Conservation (phyloP, 768 basidiomycete genomes). For the Russula olivacea region DNA sequence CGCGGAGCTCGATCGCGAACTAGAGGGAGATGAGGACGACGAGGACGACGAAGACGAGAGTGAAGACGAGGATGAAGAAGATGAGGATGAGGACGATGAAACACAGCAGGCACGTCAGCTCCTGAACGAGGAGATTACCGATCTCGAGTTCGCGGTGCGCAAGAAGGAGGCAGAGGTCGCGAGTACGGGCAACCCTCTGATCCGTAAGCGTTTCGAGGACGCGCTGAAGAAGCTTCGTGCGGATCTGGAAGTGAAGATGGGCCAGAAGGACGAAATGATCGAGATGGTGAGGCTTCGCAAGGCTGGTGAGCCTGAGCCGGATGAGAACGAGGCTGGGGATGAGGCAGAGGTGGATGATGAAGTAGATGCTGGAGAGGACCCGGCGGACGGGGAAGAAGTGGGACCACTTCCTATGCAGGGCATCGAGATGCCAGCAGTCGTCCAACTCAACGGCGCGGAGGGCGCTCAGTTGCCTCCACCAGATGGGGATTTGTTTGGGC, state of each 20-base stretch:
- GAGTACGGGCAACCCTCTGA: slow-evolving; percentile 79
- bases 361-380: slow-evolving; percentile 29
- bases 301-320: slow-evolving; percentile 51
- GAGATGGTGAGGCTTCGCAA: slow-evolving; percentile 68
- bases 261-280: slow-evolving; percentile 73
- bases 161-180: slow-evolving; percentile 82
- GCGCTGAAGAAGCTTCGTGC: slow-evolving; percentile 80
- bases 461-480: slow-evolving; percentile 12
- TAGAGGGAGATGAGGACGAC: slow-evolving; percentile 58
- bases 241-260: slow-evolving; percentile 79
- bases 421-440: slow-evolving; percentile 14
- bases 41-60: slow-evolving; percentile 59
- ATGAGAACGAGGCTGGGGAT: slow-evolving; percentile 36
- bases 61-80: slow-evolving; percentile 67
- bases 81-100: slow-evolving; percentile 80
- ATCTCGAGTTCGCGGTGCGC: slow-evolving; percentile 80
- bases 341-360: slow-evolving; percentile 34
- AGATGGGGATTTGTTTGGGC: slow-evolving; percentile 22
- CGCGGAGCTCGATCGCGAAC: slow-evolving; percentile 79
- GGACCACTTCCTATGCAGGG: slow-evolving; percentile 13
- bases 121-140: slow-evolving; percentile 82
- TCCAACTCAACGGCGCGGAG: slow-evolving; percentile 20
- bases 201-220: slow-evolving; percentile 93
- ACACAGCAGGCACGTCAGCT: slow-evolving; percentile 66
- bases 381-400: slow-evolving; percentile 31